Evolutionary conservation across 2,329 filamentous ascomycete species (phyloP).

Genomic region (Botrytis fabae): DNA sequence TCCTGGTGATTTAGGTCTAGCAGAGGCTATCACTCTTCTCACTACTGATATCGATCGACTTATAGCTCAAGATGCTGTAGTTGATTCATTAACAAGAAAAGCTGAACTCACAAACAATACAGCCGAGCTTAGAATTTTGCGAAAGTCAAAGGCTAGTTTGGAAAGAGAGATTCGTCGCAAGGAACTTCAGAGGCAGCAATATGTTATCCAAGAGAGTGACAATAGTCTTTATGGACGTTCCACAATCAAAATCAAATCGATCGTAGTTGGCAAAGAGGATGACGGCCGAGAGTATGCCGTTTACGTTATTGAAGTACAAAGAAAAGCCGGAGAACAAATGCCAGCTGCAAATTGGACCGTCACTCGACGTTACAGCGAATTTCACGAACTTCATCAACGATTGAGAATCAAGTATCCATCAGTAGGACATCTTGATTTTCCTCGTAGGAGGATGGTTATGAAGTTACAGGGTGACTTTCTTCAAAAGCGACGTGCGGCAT

Average conservation of each 20-base stretch:
- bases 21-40: conserved; percentile 88
- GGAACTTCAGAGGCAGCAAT: conserved; percentile 94
- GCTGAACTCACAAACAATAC: conserved; percentile 97
- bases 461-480: conserved; percentile 96
- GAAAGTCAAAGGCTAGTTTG: conserved; percentile 91
- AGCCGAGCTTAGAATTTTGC: conserved; percentile 85
- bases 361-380: conserved; percentile 92
- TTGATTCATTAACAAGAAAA: conserved; percentile 89
- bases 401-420: conserved; percentile 82
- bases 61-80: conserved; percentile 81
- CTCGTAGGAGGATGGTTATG: conserved; percentile 87
- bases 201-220: conserved; percentile 95
- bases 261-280: conserved; percentile 87
- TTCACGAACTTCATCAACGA: conserved; percentile 90
- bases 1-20: conserved; percentile 87
- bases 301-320: conserved; percentile 88
- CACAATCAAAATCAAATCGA: conserved; percentile 84
- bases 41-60: conserved; percentile 89
- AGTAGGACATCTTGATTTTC: conserved; percentile 88
- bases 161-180: conserved; percentile 91
- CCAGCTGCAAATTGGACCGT: conserved; percentile 93
- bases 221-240: conserved; percentile 94
- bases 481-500: conserved; percentile 77
- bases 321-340: conserved; percentile 92
- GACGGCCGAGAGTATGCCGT: conserved; percentile 92